Evolutionary conservation across 768 basidiomycete species (phyloP).

Genomic region (Coprinopsis cinerea): DNA sequence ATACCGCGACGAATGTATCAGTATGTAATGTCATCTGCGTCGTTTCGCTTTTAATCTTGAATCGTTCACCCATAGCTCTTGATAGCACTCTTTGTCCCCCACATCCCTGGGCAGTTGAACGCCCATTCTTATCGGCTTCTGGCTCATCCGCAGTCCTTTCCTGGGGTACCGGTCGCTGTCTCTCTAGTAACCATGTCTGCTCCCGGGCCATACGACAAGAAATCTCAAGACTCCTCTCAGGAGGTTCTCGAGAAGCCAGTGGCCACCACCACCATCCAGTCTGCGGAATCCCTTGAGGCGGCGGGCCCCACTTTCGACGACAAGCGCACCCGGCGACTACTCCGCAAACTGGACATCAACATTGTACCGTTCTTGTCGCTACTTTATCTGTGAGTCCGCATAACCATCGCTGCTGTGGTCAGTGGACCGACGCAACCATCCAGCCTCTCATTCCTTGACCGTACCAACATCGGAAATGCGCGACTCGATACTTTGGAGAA

Average conservation of each 20-base stretch:
- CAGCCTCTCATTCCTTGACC: slow-evolving; percentile 26
- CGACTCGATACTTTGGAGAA: slow-evolving; percentile 24
- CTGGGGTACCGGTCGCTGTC: no score
- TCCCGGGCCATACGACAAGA: no score
- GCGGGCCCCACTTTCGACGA: slow-evolving; percentile 1
- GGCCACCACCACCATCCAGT: background rate
- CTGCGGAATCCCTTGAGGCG: background rate
- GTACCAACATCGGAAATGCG: slow-evolving; percentile 27
- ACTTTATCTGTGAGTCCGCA: slow-evolving; percentile 24
- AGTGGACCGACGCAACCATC: background rate
- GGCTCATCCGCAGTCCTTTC: no score
- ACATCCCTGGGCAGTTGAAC: no score
- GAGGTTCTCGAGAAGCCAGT: background rate
- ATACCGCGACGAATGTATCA: no score
- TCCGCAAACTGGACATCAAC: slow-evolving; percentile 27
- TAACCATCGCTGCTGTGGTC: background rate
- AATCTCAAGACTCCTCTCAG: background rate
- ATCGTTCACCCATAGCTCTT: no score
- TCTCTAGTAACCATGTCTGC: no score
- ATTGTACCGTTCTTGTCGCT: slow-evolving; percentile 26
- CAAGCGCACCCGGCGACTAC: slow-evolving; percentile 9
- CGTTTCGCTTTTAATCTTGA: no score
- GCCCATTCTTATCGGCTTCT: no score
- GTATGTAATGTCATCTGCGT: no score
- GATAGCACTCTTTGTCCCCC: no score